Evolutionary conservation across 805 yeast species (phyloP).

Genomic region (Kodamaea kaohsiungensis): DNA sequence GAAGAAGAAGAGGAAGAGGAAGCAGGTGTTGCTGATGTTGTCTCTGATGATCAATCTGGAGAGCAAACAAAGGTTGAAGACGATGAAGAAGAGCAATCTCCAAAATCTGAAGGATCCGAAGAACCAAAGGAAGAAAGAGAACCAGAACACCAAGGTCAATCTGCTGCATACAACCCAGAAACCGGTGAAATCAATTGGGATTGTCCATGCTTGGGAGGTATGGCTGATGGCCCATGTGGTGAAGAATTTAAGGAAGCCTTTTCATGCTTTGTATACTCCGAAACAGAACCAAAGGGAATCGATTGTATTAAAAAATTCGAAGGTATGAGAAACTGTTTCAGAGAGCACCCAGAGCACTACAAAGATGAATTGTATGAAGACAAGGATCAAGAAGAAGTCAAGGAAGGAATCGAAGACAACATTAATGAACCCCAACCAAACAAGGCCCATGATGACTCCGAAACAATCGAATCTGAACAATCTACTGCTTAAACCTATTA

Average conservation of each 20-base stretch:
- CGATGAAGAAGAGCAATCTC: constrained; percentile 8
- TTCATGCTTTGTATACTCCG: constrained; percentile 91
- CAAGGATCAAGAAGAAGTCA: constrained; percentile 22
- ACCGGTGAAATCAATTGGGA: constrained; percentile 99
- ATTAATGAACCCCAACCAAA: too few relatives aligned
- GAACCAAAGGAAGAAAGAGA: constrained; percentile 73
- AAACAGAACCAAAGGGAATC: constrained; percentile 92
- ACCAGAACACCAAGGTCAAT: constrained; percentile 35
- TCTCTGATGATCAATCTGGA: not conserved
- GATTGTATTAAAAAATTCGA: constrained; percentile 92
- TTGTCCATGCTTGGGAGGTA: constrained; percentile 98
- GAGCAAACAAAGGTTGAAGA: constrained; percentile 1
- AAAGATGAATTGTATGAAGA: constrained; percentile 89
- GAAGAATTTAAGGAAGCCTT: constrained; percentile 93
- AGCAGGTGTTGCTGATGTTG: constrained; percentile 6
- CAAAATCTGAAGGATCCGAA: not conserved
- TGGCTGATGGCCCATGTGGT: constrained; percentile 99
- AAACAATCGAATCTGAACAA: not conserved
- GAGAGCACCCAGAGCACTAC: constrained; percentile 88
- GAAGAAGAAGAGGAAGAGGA: constrained; percentile 5
- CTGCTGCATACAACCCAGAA: constrained; percentile 88
- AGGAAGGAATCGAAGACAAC: not conserved
- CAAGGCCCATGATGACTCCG: not conserved
- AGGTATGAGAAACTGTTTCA: constrained; percentile 92
- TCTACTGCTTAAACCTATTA: not conserved